Evolutionary conservation across 352 stramenopile species (phyloP), one percentile per base, ranked within the genome.

Genomic region (Globisporangium iwayamae): DNA sequence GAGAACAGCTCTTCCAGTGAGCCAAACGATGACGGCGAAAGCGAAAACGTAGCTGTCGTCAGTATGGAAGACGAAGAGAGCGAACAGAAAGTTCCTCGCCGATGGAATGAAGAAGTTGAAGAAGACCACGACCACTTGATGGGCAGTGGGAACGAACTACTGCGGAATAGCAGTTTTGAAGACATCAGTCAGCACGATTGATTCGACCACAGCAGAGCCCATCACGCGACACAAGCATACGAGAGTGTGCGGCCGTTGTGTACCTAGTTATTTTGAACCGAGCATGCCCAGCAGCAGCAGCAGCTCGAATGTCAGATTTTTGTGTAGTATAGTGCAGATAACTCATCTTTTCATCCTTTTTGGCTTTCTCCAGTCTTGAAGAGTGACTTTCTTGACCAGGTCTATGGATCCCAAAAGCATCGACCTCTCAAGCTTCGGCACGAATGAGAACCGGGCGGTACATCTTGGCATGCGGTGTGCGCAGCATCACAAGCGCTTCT

Each of bases 41-140:
- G 56, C 47, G 72, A 67, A 25, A 70, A 57, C 14, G 34, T 43
- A 18, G 51, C 68, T 28, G 69, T 73, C 18, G 67, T 79, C 20
- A 62, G 57, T 2, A 76, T 79, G 66, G 72, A 79, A 45, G 72
- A 87, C 52, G 70, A 66, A 30, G 70, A 74, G 20, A 64, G 67
- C 20, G 66, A 73, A 41, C 53, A 54, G 67, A 70, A 65, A 54
- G 48, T 56, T 62, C 5, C 53, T 64, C 32, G 66, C 52, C 43
- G 78, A 78, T 55, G 75, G 75, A 9, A 73, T 75, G 56, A 70
- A 10, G 61, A 87, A 16, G 46, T 56, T 45, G 79, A 80, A 32
- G 77, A 86, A 11, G 76, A 89, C 14, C 78, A 89, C 65, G 84
- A 91, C 56, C 80, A 88, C 58, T 64, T 91, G 32, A 87, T 93